phyloP scores from a whole-genome alignment of 23 red algal species.

The Gracilaria vermiculophylla region DNA sequence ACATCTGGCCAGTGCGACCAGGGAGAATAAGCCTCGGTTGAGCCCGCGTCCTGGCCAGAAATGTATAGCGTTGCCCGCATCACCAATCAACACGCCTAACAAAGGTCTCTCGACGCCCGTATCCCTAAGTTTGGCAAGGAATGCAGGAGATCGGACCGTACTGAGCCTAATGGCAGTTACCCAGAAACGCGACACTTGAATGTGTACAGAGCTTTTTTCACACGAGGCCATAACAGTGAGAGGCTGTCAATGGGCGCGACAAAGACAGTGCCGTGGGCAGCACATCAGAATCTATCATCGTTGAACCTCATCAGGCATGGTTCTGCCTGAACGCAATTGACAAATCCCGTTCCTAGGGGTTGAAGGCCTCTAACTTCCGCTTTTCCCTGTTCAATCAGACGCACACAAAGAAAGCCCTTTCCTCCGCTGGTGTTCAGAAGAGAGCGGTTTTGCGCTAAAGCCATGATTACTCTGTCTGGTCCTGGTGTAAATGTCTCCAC shows the following conservation, averaged over 20 bases:
- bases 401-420: slow-evolving; percentile 30
- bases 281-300: background rate
- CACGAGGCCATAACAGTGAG: slow-evolving; percentile 24
- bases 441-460: slow-evolving; percentile 27
- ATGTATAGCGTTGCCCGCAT: slow-evolving; percentile 20
- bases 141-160: background rate
- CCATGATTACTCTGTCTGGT: slow-evolving; percentile 8
- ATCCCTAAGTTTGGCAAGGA: slow-evolving; percentile 3
- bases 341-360: background rate
- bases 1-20: slow-evolving; percentile 18
- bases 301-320: slow-evolving; percentile 21
- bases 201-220: background rate
- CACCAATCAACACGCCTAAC: slow-evolving; percentile 25
- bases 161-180: slow-evolving; percentile 13
- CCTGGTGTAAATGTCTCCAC: background rate
- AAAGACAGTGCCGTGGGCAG: background rate
- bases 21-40: slow-evolving; percentile 15
- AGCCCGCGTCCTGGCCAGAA: slow-evolving; percentile 40
- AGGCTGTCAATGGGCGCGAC: background rate
- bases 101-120: slow-evolving; percentile 11
- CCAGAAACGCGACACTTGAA: background rate
- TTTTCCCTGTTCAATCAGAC: slow-evolving; percentile 1
- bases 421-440: background rate
- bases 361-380: background rate
- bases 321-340: background rate